Conservation (phyloP, 225 moss, liverwort and hornwort genomes). For the Anthoceros angustus region DNA sequence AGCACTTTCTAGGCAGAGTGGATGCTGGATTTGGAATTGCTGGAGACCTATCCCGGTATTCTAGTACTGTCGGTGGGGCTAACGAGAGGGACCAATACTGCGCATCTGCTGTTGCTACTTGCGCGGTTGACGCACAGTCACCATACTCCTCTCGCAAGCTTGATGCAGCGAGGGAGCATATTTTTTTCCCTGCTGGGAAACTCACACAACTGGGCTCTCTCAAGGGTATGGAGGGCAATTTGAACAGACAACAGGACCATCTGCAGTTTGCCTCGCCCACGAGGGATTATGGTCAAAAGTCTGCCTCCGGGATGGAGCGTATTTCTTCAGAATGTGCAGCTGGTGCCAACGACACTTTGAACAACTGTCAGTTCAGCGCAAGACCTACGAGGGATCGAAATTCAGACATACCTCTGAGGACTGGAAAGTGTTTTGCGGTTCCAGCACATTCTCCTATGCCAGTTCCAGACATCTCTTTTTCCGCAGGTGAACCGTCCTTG, state of each 20-base stretch:
- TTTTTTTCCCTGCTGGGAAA: background rate
- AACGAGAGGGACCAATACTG: background rate
- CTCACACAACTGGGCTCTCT: background rate
- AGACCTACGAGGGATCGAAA: background rate
- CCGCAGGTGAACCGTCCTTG: conserved; percentile 15
- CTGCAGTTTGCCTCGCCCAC: background rate
- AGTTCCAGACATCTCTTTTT: conserved; percentile 7
- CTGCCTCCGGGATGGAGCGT: background rate
- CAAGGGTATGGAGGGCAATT: background rate
- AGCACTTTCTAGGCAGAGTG: background rate
- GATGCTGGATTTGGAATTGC: background rate
- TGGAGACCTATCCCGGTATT: background rate
- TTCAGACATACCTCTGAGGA: background rate
- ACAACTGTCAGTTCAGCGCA: background rate
- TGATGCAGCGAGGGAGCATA: background rate
- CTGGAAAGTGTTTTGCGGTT: background rate
- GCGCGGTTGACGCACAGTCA: background rate
- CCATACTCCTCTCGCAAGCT: background rate
- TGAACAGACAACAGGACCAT: background rate
- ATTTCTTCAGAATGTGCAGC: background rate
- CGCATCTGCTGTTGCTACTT: background rate
- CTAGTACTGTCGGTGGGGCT: background rate
- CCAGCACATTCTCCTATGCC: conserved; percentile 17
- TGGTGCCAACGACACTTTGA: background rate
- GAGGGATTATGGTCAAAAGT: background rate